Percentiles rank a stretch among this genome's conserved stretches.
phyloP scores from a whole-genome alignment of 2,329 filamentous ascomycete genomes.

The Penicillium aurantiogriseum region DNA sequence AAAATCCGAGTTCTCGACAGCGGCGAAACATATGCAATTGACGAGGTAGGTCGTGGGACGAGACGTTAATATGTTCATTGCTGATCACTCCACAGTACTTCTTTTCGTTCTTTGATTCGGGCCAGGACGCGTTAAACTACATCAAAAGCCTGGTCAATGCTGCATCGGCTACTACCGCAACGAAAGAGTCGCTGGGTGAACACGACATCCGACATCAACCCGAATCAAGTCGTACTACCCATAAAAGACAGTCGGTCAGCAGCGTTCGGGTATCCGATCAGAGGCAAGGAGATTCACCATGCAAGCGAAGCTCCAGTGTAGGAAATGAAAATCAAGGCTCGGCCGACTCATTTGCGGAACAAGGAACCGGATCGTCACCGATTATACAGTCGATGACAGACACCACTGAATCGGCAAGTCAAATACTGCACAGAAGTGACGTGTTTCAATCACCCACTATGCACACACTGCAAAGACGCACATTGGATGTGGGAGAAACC shows the following conservation, averaged over 20 bases:
- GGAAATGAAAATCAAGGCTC: slow-evolving; percentile 60
- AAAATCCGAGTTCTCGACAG: slow-evolving; percentile 92
- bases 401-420: slow-evolving; percentile 76
- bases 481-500: slow-evolving; percentile 28
- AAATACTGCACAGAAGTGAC: slow-evolving; percentile 82
- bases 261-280: slow-evolving; percentile 14
- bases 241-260: slow-evolving; percentile 25
- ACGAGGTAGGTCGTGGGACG: slow-evolving; percentile 63
- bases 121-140: slow-evolving; percentile 77
- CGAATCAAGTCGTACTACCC: slow-evolving; percentile 16
- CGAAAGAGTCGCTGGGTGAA: slow-evolving; percentile 24
- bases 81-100: slow-evolving; percentile 67
- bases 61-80: background rate
- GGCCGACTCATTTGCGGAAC: slow-evolving; percentile 74
- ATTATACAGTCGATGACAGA: slow-evolving; percentile 70
- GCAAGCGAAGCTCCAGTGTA: slow-evolving; percentile 62
- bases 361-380: slow-evolving; percentile 70
- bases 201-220: slow-evolving; percentile 15
- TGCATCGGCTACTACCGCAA: slow-evolving; percentile 50
- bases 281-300: slow-evolving; percentile 20
- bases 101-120: slow-evolving; percentile 89
- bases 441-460: slow-evolving; percentile 82
- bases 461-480: slow-evolving; percentile 32
- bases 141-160: slow-evolving; percentile 71
- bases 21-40: slow-evolving; percentile 89